phyloP scores from a whole-genome alignment of 257 asterid species.

The Ophiorrhiza pumila region DNA sequence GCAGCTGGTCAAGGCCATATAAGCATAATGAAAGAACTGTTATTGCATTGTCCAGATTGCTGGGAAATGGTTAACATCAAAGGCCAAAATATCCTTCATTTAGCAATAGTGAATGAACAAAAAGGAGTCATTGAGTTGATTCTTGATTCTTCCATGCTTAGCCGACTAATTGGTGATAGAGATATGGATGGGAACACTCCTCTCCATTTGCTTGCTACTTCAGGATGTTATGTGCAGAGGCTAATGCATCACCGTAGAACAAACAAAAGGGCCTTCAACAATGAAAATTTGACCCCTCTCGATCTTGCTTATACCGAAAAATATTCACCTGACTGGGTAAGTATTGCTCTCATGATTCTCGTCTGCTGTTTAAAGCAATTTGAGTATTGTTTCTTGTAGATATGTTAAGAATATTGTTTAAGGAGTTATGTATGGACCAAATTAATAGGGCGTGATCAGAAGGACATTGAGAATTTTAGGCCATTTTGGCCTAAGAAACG shows the following conservation, averaged over 20 bases:
- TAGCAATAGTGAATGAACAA: constrained; percentile 8
- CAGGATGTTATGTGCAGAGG: not conserved
- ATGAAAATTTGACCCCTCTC: constrained; percentile 14
- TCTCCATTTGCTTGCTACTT: constrained; percentile 21
- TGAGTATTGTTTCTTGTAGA: not conserved
- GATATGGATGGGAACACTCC: constrained; percentile 24
- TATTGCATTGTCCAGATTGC: constrained; percentile 19
- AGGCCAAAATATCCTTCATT: constrained; percentile 20
- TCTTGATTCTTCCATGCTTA: not conserved
- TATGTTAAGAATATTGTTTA: not conserved
- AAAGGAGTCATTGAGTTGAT: not conserved
- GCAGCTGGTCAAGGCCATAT: constrained; percentile 18
- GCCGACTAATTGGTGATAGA: not conserved
- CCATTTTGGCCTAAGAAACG: constrained; percentile 11
- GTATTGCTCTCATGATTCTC: not conserved
- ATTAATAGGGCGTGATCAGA: constrained; percentile 8
- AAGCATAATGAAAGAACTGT: not conserved
- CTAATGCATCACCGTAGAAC: constrained; percentile 2
- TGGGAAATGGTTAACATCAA: constrained; percentile 19
- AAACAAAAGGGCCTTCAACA: constrained; percentile 20
- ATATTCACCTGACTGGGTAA: constrained; percentile 14
- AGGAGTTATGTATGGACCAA: not conserved
- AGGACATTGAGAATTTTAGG: not conserved
- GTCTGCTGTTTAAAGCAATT: not conserved
- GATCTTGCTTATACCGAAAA: constrained; percentile 16